Base-by-base conservation (phyloP, 495 filamentous ascomycete species). In the Neurospora pannonica region DNA sequence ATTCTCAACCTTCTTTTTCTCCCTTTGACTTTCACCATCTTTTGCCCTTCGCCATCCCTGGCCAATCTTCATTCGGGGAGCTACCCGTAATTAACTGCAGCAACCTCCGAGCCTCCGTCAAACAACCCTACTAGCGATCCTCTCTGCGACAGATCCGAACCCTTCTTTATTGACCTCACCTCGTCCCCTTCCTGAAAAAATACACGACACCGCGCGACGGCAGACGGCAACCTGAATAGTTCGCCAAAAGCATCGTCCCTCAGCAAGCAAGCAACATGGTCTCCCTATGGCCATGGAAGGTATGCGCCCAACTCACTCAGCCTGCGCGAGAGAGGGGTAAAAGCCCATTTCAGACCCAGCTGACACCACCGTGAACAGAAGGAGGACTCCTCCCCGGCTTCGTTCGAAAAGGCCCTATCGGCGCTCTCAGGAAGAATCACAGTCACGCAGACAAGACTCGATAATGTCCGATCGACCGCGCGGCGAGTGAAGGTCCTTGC, bases 351-450 rank as follows among this genome's bases (percentile, higher is more conserved):
- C 8, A 79, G 38, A 72, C 70, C 24, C 60, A 38, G 48, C 28
- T 73, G 54, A 67, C 54, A 19, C 54, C 54, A 67, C 34, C 28
- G 13, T 67, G 6, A 67, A 19, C 77, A 97, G 93, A 89, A 91
- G 83, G 88, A 94, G 74, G 90, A 93, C 78, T 92, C 88, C 81
- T 97, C 95, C 76, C 92, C 95, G 2, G 95, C 95, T 46, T 92
- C 90, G 6, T 99, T 98, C 78, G 96, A 99, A 82, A 97, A 94
- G 84, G 89, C 91, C 0, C 90, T 99, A 54, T 92, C 92, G 19
- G 87, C 89, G 13, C 88, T 99, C 54, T 90, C 94, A 17, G 85
- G 85, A 37, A 97, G 95, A 85, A 97, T 98, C 79, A 86, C 91
- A 19, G 85, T 89, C 69, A 88, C 90, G 38, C 91, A 90, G 75